Conservation (phyloP, 2,329 filamentous ascomycete genomes). For the Aspergillus pseudonomiae region DNA sequence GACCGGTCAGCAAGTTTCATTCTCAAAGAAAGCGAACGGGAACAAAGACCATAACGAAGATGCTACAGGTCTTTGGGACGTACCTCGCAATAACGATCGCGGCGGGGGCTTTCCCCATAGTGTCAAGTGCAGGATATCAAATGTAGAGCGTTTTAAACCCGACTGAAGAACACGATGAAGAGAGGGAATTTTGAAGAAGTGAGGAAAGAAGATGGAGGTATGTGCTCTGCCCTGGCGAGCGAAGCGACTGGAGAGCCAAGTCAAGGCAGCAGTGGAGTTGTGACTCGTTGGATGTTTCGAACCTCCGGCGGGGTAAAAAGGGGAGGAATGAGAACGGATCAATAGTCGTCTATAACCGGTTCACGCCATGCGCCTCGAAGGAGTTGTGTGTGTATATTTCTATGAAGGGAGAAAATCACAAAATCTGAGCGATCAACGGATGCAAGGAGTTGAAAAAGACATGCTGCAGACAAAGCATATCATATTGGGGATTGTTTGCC, state of each 20-base stretch:
- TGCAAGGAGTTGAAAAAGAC: neutral
- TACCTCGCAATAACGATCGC: constrained; percentile 49
- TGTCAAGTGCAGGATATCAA: neutral
- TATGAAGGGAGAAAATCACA: neutral
- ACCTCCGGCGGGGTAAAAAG: constrained; percentile 13
- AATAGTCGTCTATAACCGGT: neutral
- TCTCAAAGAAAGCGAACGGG: too few species aligned
- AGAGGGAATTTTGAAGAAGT: neutral
- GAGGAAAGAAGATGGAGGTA: neutral
- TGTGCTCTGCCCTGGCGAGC: neutral
- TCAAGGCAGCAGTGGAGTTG: neutral
- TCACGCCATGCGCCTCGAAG: neutral
- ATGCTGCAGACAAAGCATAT: neutral
- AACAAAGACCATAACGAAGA: neutral
- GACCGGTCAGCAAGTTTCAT: neutral
- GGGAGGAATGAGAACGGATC: neutral
- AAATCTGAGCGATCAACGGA: neutral
- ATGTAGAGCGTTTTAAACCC: neutral
- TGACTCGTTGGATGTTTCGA: neutral
- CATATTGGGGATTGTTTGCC: neutral
- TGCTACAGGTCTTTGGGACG: neutral
- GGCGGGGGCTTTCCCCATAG: constrained; percentile 44
- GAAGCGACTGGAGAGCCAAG: neutral
- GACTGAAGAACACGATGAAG: neutral
- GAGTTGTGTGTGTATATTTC: neutral